A percentile compares a stretch with the other conserved stretches of the same genome.
Evolutionary conservation across 2,329 filamentous ascomycete species (phyloP).

Genomic region (Diaporthe nobilis): DNA sequence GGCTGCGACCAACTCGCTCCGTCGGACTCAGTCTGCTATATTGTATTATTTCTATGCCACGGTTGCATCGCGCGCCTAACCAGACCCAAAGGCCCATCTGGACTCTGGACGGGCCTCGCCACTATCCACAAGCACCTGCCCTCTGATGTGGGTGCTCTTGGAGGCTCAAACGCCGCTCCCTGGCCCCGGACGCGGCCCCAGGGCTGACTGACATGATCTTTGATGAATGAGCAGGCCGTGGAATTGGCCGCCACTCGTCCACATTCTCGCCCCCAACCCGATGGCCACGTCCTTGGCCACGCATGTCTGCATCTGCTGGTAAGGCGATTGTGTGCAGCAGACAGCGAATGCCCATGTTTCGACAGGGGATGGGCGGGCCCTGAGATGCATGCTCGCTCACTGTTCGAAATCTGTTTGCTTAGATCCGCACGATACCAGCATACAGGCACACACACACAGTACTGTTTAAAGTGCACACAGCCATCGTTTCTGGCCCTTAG

Average conservation of each 20-base stretch:
- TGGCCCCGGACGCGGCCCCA: slow-evolving; percentile 29
- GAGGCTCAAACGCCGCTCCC: slow-evolving; percentile 27
- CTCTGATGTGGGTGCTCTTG: slow-evolving; percentile 6
- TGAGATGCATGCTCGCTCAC: slow-evolving; percentile 2
- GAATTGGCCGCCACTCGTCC: slow-evolving; percentile 50
- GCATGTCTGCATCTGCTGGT: slow-evolving; percentile 14
- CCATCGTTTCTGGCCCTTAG: not conserved
- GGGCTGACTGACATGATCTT: slow-evolving; percentile 60
- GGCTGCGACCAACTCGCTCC: not conserved
- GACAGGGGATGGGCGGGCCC: slow-evolving; percentile 7
- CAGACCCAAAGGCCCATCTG: not conserved
- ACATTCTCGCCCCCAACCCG: slow-evolving; percentile 22
- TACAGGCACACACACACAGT: not conserved
- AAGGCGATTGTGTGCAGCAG: not conserved
- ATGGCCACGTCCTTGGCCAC: not conserved
- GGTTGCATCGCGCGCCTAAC: slow-evolving; percentile 18
- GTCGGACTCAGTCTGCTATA: not conserved
- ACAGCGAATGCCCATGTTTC: not conserved
- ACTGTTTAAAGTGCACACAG: slow-evolving; percentile 10
- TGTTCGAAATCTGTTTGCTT: not conserved
- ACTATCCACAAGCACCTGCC: slow-evolving; percentile 2
- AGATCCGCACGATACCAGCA: not conserved
- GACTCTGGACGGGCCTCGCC: not conserved
- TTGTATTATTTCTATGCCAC: not conserved
- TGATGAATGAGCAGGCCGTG: slow-evolving; percentile 75